A percentile compares a stretch with the other conserved stretches of the same genome.
Conservation (phyloP, 2,329 filamentous ascomycete genomes). For the Aquanectria penicillioides region DNA sequence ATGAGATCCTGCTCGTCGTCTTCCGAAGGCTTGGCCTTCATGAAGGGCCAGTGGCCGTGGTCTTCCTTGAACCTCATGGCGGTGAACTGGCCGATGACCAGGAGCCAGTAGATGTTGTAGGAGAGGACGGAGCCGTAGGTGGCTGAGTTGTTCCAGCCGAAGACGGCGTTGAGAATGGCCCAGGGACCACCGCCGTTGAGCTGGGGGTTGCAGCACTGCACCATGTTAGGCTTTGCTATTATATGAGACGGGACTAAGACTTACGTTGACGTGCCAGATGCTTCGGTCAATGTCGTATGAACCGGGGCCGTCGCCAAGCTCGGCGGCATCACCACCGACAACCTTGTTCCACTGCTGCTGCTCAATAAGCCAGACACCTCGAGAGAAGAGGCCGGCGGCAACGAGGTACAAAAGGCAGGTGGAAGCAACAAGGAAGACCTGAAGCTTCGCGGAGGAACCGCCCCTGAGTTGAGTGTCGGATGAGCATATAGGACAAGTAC, state of each 20-base stretch:
- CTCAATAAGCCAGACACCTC: constrained; percentile 80
- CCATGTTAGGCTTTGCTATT: neutral
- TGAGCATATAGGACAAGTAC: neutral
- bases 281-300: constrained; percentile 82
- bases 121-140: constrained; percentile 88
- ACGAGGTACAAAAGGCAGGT: constrained; percentile 89
- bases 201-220: constrained; percentile 80
- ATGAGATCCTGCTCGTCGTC: constrained; percentile 28
- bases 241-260: constrained; percentile 40
- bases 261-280: constrained; percentile 85
- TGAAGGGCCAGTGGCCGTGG: constrained; percentile 60
- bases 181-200: constrained; percentile 80
- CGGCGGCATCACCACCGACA: constrained; percentile 66
- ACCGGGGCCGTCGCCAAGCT: constrained; percentile 70
- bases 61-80: constrained; percentile 73
- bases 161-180: constrained; percentile 87
- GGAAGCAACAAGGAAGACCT: constrained; percentile 82
- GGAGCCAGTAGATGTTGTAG: constrained; percentile 89
- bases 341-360: constrained; percentile 74
- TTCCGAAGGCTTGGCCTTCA: constrained; percentile 45
- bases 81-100: constrained; percentile 76
- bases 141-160: constrained; percentile 90
- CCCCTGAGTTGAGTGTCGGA: constrained; percentile 44
- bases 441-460: constrained; percentile 58
- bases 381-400: constrained; percentile 83